phyloP scores from a whole-genome alignment of 306 rosid genomes.

The Carpinus fangiana region DNA sequence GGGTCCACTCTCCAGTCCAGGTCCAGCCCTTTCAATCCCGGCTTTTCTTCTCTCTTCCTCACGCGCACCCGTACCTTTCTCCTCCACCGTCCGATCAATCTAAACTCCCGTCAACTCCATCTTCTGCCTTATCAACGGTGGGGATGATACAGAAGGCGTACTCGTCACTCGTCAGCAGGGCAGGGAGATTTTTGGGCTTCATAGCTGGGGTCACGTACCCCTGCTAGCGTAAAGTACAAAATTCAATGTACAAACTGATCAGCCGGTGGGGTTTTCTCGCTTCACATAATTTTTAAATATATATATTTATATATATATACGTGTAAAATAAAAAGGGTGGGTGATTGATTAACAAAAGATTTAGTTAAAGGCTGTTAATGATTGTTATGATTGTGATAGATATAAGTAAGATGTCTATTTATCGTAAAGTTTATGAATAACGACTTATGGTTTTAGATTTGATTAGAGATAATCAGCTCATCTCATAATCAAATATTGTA shows the following conservation, averaged over 20 bases:
- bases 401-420: constrained; percentile 29
- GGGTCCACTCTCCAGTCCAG: constrained; percentile 34
- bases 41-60: neutral
- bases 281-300: neutral
- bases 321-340: no score
- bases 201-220: neutral
- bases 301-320: no score
- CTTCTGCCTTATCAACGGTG: neutral
- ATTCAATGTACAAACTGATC: constrained; percentile 13
- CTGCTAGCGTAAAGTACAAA: constrained; percentile 4
- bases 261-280: constrained; percentile 2
- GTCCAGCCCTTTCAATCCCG: neutral
- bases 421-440: constrained; percentile 30
- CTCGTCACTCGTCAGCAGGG: neutral
- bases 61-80: neutral
- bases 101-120: neutral
- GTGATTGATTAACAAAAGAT: constrained; percentile 22
- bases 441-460: constrained; percentile 23
- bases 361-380: constrained; percentile 44
- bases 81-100: constrained; percentile 32
- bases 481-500: neutral
- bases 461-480: constrained; percentile 15
- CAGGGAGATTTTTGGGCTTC: neutral
- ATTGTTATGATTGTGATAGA: constrained; percentile 39
- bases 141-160: neutral